Percentiles rank a stretch among this genome's conserved stretches.
Conservation (phyloP, 2,329 filamentous ascomycete genomes). For the Talaromyces funiculosus region DNA sequence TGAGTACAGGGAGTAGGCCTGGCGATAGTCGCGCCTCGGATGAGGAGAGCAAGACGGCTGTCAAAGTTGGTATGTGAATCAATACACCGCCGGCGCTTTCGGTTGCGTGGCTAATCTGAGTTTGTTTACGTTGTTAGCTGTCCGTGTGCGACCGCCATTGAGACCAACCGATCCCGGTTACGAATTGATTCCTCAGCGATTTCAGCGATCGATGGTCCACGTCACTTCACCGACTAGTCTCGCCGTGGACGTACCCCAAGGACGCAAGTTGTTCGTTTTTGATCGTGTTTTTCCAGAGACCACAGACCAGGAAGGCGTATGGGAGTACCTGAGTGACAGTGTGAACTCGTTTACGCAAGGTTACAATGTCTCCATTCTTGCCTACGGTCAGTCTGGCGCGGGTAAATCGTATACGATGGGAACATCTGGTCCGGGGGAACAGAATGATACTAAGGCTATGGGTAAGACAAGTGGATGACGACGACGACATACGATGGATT, state of each 20-base stretch:
- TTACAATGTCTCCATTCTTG: constrained; percentile 96
- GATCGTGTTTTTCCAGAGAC: constrained; percentile 88
- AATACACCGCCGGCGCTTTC: constrained; percentile 13
- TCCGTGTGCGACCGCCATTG: constrained; percentile 85
- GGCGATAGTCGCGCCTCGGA: constrained; percentile 79
- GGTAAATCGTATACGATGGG: constrained; percentile 99
- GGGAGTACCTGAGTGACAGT: constrained; percentile 89
- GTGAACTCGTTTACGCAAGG: constrained; percentile 86
- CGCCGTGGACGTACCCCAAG: constrained; percentile 83
- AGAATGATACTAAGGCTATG: constrained; percentile 65
- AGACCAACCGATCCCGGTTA: constrained; percentile 80
- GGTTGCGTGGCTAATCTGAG: not conserved
- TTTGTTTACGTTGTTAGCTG: constrained; percentile 53
- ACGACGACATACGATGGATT: not conserved
- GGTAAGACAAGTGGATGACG: constrained; percentile 52
- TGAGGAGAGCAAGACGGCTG: constrained; percentile 82
- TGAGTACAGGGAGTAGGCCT: constrained; percentile 72
- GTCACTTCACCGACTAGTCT: constrained; percentile 80
- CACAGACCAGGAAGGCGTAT: constrained; percentile 78
- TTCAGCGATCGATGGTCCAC: constrained; percentile 87
- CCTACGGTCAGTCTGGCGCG: constrained; percentile 94
- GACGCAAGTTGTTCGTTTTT: constrained; percentile 92
- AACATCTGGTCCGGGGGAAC: constrained; percentile 77
- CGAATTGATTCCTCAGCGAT: constrained; percentile 91
- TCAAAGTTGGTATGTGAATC: constrained; percentile 81